Evolutionary conservation across 1,139 yeast genomes (phyloP), one percentile per base, ranked within the genome.

Genomic region (Blastobotrys niveus): DNA sequence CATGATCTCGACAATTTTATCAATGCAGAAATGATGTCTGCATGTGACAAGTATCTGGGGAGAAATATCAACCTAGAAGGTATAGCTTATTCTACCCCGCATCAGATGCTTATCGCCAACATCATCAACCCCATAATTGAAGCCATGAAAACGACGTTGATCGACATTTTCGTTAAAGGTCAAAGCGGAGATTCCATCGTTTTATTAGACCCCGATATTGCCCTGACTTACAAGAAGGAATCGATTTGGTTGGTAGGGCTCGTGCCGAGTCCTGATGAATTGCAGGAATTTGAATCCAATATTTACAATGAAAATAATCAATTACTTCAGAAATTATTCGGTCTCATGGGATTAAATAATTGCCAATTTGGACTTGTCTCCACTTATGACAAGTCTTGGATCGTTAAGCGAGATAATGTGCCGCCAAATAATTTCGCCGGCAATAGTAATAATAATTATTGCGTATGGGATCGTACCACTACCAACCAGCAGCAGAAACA

Each of bases 321-420:
- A 15, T 5, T 22, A 12, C 5, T 17, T 8, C 20, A 33, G 8
- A 8, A 25, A 17, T 17, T 40, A n/a, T 33, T 33, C 12, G 43
- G 43, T 32, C 27, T 40, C 8, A 40, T 40, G 43, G 3, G 9
- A 6, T 5, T 40, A 12, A 40, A 40, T 14, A 24, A 40, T 18
- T 33, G 26, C 2, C n/a, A 15, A 10, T 40, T 24, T 15, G 43
- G 43, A 5, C 10, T 40, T 3, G 14, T 40, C 4, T 19, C 43
- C 7, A 10, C 15, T 8, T 40, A 40, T 19, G 26, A 25, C 4
- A 40, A 25, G 18, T 19, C 32, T 7, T 40, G 43, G 43, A 12
- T 40, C 3, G 22, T 27, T 14, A 26, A 26, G 17, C 32, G 40
- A n/a, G 15, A 8, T 3, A 17, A 25, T 18, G 40, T n/a, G n/a